Evolutionary conservation across 1,139 yeast species (phyloP), one percentile per base, ranked within the genome.

Genomic region (Pneumocystis sp.): DNA sequence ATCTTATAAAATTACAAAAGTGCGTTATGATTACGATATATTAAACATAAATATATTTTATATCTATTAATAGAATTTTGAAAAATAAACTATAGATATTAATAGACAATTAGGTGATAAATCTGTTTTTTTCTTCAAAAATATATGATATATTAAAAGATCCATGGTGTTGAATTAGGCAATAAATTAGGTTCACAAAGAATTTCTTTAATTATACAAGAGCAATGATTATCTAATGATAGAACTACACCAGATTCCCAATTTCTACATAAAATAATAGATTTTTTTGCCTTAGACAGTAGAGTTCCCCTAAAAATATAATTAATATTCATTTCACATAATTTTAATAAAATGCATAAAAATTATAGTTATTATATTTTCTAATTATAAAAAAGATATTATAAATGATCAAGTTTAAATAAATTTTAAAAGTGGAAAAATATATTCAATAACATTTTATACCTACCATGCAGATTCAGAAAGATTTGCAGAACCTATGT

Each of bases 401-500:
- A 40, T 40, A 40, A 17, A 40, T 17, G 17, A 17, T 15, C 2
- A 40, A 40, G 12, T 39, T 5, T 12, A 39, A 5, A 59, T 25
- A 19, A 25, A 4, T n/a, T 29, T 29, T 19, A 15, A 25, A 34
- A 50, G 7, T 25, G 10, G n/a, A 15, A 12, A 10, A 10, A 25
- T 50, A 50, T 44, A 25, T 12, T 50, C 21, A 19, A 2, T 25
- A 6, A 15, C 17, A 25, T 50, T 17, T 50, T 10, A 12, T 15
- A 19, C 67, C 37, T 57, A 68, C 71, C 72, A 70, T 10, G 72
- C 72, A n/a, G 71, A 69, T 19, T 68, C 68, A 3, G 71, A 69
- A 65, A 70, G 64, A 62, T 70, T 70, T 12, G 71, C 71, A 31
- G 72, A 70, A 17, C 72, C 72, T 15, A 70, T 66, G 61, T 70